Evolutionary conservation across 768 basidiomycete species (phyloP), one percentile per base, ranked within the genome.

Genomic region (Russula foetens): DNA sequence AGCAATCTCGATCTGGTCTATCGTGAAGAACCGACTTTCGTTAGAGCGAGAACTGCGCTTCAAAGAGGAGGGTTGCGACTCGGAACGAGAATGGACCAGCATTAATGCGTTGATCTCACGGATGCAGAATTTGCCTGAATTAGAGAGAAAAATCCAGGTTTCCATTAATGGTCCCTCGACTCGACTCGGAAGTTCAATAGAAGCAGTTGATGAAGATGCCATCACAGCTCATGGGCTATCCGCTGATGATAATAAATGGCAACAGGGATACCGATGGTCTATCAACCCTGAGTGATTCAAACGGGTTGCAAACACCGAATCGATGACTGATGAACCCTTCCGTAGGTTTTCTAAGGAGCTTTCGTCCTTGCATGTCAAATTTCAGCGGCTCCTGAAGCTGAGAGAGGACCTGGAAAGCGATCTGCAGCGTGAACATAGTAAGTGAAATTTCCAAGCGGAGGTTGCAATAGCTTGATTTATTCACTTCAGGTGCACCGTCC

Each of bases 271-370:
- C 29, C 84, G 78, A 63, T 83, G 83, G 81, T 71, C 72, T 1
- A 86, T 92, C 63, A 85, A 82, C 62, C 85, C 87, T 52, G 77
- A 79, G 90, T 92, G 57, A 64, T 75, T 52, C 9, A 11, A n/a
- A 35, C n/a, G 29, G 41, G 50, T 41, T n/a, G 17, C 41, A 44
- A 44, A 56, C 29, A 35, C 29, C 21, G 29, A 4, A 35, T 19
- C 19, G 56, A 41, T 5, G n/a, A 29, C 39, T 44, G 53, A 54
- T 54, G n/a, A 15, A 14, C 14, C 35, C 31, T 29, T 49, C 29
- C 56, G n/a, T 58, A 84, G 90, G 45, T 92, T 84, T 66, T 90
- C 90, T 2, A 68, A 75, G 29, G 73, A 79, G 50, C 71, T 91
- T 14, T 56, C 66, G 28, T 56, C 60, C 1, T 72, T 90, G 28